A percentile compares a stretch with the other conserved stretches of the same genome.
Conservation (phyloP, 2,329 filamentous ascomycete species). For the Penicillium sp. region DNA sequence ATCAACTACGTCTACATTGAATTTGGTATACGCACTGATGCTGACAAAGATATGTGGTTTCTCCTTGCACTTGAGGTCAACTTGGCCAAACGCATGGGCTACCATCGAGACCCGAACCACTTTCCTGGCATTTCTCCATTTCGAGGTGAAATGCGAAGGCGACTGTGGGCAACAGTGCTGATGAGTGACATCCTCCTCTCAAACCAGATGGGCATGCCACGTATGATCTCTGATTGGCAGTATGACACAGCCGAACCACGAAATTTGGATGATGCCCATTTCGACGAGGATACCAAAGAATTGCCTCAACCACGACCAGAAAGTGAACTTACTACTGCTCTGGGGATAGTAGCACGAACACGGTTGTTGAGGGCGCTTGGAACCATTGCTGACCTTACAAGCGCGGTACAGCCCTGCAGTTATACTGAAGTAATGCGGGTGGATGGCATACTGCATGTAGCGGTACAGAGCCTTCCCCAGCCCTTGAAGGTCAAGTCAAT, state of each 20-base stretch:
- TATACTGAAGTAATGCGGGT: background rate
- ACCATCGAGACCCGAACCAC: conserved; percentile 60
- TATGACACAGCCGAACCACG: conserved; percentile 61
- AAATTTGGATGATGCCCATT: conserved; percentile 65
- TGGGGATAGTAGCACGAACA: conserved; percentile 40
- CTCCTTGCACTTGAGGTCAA: conserved; percentile 59
- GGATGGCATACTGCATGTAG: background rate
- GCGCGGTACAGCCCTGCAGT: conserved; percentile 24
- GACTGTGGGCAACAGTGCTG: conserved; percentile 44
- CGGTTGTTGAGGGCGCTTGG: conserved; percentile 38
- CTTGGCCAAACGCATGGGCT: conserved; percentile 64
- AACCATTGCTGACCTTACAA: conserved; percentile 35
- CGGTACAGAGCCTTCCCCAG: conserved; percentile 7
- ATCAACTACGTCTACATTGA: conserved; percentile 61
- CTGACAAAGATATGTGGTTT: conserved; percentile 59
- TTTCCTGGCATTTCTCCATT: conserved; percentile 59
- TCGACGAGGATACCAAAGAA: conserved; percentile 53
- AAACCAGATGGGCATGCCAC: conserved; percentile 67
- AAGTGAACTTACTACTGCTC: conserved; percentile 55
- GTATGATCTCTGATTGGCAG: conserved; percentile 62
- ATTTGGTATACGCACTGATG: conserved; percentile 57
- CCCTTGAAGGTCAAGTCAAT: conserved; percentile 26
- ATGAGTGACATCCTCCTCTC: conserved; percentile 65
- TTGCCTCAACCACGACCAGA: conserved; percentile 59
- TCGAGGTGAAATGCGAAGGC: conserved; percentile 57